Percentiles rank a stretch among this genome's conserved stretches.
These are phyloP conservation scores for Podaxis sp. DNA, from an alignment of 768 basidiomycete genomes.

Conservation along the genomic window DNA sequence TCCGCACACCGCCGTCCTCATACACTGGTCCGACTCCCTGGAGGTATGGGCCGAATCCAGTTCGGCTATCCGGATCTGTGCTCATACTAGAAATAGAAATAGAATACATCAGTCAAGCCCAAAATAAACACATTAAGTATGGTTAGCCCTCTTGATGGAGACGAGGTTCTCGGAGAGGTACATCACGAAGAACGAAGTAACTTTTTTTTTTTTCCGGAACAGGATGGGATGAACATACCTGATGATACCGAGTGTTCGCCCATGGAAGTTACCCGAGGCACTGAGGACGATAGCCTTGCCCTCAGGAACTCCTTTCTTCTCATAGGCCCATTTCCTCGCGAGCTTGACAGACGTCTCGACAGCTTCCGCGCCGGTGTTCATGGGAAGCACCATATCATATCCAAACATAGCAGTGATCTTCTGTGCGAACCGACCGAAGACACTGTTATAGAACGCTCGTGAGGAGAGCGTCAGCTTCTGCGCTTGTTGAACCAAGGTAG, in stretches of 20 bases:
- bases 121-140: background rate
- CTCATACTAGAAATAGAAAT: slow-evolving; percentile 61
- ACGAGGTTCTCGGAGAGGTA: too few relatives aligned
- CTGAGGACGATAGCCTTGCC: slow-evolving; percentile 86
- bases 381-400: slow-evolving; percentile 94
- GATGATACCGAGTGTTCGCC: slow-evolving; percentile 86
- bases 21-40: slow-evolving; percentile 70
- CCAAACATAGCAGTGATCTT: slow-evolving; percentile 81
- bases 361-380: slow-evolving; percentile 99
- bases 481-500: slow-evolving; percentile 79
- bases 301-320: slow-evolving; percentile 75
- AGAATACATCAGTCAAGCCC: slow-evolving; percentile 1
- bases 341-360: slow-evolving; percentile 98
- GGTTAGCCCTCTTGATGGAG: background rate
- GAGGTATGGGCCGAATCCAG: slow-evolving; percentile 90
- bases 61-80: slow-evolving; percentile 88
- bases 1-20: slow-evolving; percentile 35
- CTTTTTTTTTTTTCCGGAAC: background rate
- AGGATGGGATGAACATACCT: slow-evolving; percentile 40
- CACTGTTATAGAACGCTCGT: slow-evolving; percentile 92
- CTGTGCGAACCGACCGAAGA: slow-evolving; percentile 88
- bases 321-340: slow-evolving; percentile 95
- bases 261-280: slow-evolving; percentile 93
- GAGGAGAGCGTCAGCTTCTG: slow-evolving; percentile 91
- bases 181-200: too few relatives aligned